phyloP scores from a whole-genome alignment of 2,329 filamentous ascomycete genomes.

The Colletotrichum paranaense region DNA sequence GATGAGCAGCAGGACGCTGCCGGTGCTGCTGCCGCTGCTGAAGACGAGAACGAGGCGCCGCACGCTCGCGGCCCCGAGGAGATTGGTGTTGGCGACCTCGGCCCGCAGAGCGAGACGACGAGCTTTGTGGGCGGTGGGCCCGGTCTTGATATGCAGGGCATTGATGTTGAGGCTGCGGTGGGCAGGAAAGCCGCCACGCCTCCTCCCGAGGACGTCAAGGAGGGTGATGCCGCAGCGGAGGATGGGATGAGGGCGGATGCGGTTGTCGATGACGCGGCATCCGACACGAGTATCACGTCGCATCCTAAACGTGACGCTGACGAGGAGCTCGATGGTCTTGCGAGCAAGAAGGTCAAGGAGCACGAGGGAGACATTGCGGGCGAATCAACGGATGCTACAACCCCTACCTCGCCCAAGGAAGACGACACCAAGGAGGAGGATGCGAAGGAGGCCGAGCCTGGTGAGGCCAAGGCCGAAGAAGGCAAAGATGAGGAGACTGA shows the following conservation, averaged over 20 bases:
- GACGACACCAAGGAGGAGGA: conserved; percentile 16
- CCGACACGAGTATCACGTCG: conserved; percentile 46
- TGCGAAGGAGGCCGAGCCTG: background rate
- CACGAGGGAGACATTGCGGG: conserved; percentile 40
- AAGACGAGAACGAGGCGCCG: conserved; percentile 73
- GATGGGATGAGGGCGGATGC: conserved; percentile 23
- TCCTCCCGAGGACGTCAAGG: conserved; percentile 40
- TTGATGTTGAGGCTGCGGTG: conserved; percentile 71
- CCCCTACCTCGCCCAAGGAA: background rate
- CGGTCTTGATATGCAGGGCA: conserved; percentile 62
- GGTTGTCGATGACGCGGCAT: conserved; percentile 40
- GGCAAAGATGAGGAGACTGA: conserved; percentile 8
- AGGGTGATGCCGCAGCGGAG: conserved; percentile 35
- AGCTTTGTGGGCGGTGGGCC: conserved; percentile 50
- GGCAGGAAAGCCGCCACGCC: conserved; percentile 58
- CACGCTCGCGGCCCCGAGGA: conserved; percentile 87
- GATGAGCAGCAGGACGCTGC: conserved; percentile 25
- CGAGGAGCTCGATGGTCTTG: conserved; percentile 52
- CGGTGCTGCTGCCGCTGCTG: conserved; percentile 48
- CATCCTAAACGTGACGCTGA: conserved; percentile 69
- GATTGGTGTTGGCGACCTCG: conserved; percentile 88
- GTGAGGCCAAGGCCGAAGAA: conserved; percentile 1
- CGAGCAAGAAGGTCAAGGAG: conserved; percentile 63
- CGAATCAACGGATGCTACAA: conserved; percentile 17
- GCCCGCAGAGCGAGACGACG: conserved; percentile 70